These are phyloP conservation scores for Fraxinus baroniana DNA, from an alignment of 305 asterid species.

Conservation along the genomic window DNA sequence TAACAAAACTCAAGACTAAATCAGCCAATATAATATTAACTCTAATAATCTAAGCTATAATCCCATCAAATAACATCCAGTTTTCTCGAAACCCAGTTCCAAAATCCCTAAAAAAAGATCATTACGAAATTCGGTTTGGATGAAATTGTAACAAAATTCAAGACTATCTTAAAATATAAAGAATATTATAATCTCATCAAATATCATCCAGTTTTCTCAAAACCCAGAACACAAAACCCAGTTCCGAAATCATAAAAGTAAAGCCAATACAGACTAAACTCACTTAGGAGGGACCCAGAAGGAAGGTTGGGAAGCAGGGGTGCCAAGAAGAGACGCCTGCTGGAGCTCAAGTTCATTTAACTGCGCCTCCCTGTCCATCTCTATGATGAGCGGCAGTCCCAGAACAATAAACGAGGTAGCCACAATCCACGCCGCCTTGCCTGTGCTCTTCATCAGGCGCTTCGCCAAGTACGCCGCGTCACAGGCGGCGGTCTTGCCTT, in stretches of 20 bases:
- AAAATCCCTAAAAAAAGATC: background rate
- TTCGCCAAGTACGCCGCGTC: conserved; percentile 56
- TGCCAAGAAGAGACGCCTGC: conserved; percentile 70
- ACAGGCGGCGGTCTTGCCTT: conserved; percentile 50
- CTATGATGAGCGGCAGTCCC: conserved; percentile 66
- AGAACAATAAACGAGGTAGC: conserved; percentile 65
- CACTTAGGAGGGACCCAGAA: conserved; percentile 11
- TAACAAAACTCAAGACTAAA: background rate
- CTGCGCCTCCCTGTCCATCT: conserved; percentile 76
- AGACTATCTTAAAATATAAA: background rate
- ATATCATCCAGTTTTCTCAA: background rate
- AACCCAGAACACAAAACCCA: background rate
- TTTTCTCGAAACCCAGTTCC: background rate
- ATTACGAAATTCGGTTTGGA: background rate
- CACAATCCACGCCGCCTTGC: conserved; percentile 89
- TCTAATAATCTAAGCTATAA: background rate
- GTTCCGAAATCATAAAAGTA: background rate
- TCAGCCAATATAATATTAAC: background rate
- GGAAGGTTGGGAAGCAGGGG: conserved; percentile 31
- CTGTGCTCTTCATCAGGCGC: conserved; percentile 67
- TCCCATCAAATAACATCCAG: conserved; percentile 5
- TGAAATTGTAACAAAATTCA: background rate
- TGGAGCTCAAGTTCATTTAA: conserved; percentile 62
- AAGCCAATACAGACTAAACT: background rate
- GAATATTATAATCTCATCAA: background rate